Percentiles rank a stretch among this genome's conserved stretches.
phyloP scores from a whole-genome alignment of 441 rosid genomes.

The Rhodomyrtus psidioides region DNA sequence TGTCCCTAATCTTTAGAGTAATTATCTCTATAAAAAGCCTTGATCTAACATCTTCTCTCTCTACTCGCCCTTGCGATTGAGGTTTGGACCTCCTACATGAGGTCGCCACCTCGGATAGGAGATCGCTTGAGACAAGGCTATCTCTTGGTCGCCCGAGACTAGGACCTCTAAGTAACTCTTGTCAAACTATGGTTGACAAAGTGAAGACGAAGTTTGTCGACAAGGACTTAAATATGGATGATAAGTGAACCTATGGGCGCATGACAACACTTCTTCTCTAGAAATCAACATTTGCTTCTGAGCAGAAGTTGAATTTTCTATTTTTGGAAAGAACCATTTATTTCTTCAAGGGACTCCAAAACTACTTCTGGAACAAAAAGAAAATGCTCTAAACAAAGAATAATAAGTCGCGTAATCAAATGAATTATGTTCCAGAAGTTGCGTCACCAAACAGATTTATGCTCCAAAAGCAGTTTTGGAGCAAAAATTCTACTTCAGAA shows the following conservation, averaged over 20 bases:
- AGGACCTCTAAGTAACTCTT: background rate
- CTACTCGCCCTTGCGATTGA: background rate
- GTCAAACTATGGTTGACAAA: background rate
- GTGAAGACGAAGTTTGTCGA: background rate
- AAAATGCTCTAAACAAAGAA: no score
- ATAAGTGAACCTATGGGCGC: background rate
- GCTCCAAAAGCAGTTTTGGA: no score
- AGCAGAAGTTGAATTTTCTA: no score
- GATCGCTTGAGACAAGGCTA: background rate
- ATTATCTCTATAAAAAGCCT: background rate
- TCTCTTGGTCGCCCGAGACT: background rate
- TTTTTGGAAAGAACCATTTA: no score
- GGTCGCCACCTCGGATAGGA: background rate
- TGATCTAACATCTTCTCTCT: background rate
- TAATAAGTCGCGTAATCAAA: no score
- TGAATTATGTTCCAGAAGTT: no score
- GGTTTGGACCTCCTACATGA: background rate
- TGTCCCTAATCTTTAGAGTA: background rate
- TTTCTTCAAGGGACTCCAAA: no score
- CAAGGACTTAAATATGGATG: background rate
- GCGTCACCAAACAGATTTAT: no score
- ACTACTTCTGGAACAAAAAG: no score
- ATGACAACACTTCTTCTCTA: no score
- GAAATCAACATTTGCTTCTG: no score
- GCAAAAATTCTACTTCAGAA: no score